These are phyloP conservation scores for Paspalum notatum DNA, from an alignment of 176 grass and related monocot species.

Conservation along the genomic window DNA sequence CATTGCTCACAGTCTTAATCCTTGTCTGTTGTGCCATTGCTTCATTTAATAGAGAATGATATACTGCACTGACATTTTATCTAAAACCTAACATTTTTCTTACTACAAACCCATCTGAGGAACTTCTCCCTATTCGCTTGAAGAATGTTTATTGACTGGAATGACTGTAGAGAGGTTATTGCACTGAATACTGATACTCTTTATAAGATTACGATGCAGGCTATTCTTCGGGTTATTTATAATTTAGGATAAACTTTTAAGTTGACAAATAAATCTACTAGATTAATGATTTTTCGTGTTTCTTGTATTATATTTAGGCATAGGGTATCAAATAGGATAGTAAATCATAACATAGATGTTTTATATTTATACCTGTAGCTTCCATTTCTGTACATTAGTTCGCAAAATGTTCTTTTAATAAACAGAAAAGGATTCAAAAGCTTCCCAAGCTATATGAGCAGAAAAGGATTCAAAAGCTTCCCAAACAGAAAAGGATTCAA, in stretches of 20 bases:
- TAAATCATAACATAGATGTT: not conserved
- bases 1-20: not conserved
- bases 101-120: slow-evolving; percentile 63
- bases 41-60: not conserved
- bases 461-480: too few species aligned
- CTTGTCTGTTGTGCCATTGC: not conserved
- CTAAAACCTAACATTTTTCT: slow-evolving; percentile 41
- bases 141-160: slow-evolving; percentile 3
- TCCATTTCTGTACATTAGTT: not conserved
- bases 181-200: not conserved
- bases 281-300: not conserved
- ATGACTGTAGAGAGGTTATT: not conserved
- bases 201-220: not conserved
- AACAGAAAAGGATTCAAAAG: not conserved
- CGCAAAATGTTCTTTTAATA: not conserved
- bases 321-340: not conserved
- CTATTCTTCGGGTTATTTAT: not conserved
- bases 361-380: not conserved
- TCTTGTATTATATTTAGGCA: not conserved
- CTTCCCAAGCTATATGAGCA: too few species aligned
- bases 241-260: not conserved
- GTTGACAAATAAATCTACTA: not conserved
- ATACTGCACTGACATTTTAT: not conserved
- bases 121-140: not conserved
- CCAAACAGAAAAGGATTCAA: too few species aligned